A percentile compares a stretch with the other conserved stretches of the same genome.
These are phyloP conservation scores for Elsinoe australis DNA, from an alignment of 2,329 filamentous ascomycete genomes.

Conservation along the genomic window DNA sequence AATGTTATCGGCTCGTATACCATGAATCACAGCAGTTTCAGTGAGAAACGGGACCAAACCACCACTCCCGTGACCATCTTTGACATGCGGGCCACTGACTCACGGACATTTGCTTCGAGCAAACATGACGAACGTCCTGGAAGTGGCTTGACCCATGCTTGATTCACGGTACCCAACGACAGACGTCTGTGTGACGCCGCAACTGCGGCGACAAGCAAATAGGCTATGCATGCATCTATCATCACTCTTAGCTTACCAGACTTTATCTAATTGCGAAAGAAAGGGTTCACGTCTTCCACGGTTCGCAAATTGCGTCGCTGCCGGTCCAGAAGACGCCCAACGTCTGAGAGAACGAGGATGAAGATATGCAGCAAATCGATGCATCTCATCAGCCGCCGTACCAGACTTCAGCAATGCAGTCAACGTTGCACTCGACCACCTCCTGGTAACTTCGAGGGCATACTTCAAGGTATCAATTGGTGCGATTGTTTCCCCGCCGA, in stretches of 20 bases:
- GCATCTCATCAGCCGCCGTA: neutral
- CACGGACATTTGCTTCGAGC: conserved; percentile 9
- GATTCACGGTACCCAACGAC: conserved; percentile 6
- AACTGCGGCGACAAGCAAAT: conserved; percentile 9
- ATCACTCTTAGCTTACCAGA: conserved; percentile 12
- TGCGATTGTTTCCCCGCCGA: too few relatives aligned
- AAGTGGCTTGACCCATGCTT: conserved; percentile 3
- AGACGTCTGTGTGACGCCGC: conserved; percentile 8
- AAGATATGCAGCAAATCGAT: neutral
- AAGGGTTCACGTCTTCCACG: conserved; percentile 11
- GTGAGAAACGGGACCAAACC: too few relatives aligned
- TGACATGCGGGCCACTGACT: conserved; percentile 12
- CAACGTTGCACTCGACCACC: too few relatives aligned
- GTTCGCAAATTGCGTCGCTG: neutral
- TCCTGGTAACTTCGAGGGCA: neutral
- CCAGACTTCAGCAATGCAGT: too few relatives aligned
- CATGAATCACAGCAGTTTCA: too few relatives aligned
- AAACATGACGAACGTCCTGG: conserved; percentile 6
- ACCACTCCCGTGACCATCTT: conserved; percentile 11
- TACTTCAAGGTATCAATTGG: neutral
- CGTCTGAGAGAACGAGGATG: neutral
- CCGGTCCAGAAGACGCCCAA: neutral
- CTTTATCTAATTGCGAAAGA: neutral
- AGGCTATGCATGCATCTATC: conserved; percentile 14
- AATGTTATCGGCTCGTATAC: too few relatives aligned